Conservation (phyloP, 1,284 basidiomycete species). For the Melampsora occidentalis region DNA sequence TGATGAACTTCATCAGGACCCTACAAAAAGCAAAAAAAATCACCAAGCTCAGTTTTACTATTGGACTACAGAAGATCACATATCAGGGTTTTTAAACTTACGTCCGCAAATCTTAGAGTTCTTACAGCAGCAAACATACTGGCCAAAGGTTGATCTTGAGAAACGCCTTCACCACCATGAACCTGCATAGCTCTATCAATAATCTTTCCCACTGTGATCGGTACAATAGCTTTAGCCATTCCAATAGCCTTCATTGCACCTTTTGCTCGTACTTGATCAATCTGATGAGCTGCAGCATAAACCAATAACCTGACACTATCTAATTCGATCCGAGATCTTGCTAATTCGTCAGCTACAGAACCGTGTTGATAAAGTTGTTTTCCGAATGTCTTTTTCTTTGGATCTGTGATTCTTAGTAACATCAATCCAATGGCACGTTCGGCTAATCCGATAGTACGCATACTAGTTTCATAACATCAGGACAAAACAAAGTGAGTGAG, state of each 20-base stretch:
- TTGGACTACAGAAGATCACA: background rate
- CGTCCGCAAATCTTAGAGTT: constrained; percentile 85
- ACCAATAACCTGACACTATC: constrained; percentile 83
- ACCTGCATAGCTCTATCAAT: constrained; percentile 92
- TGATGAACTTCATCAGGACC: constrained; percentile 44
- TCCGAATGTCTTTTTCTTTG: constrained; percentile 84
- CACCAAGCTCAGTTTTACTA: background rate
- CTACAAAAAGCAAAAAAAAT: constrained; percentile 6
- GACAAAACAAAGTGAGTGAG: background rate
- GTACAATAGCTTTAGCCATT: constrained; percentile 92
- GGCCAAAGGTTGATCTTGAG: constrained; percentile 82
- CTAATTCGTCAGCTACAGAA: constrained; percentile 83
- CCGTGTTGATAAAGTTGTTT: constrained; percentile 88
- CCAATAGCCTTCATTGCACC: constrained; percentile 95
- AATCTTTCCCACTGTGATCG: constrained; percentile 77
- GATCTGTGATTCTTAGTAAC: constrained; percentile 87
- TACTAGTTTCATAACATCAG: constrained; percentile 54
- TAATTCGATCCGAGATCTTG: constrained; percentile 86
- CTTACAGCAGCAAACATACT: constrained; percentile 73
- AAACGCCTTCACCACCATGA: constrained; percentile 90
- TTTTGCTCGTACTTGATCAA: constrained; percentile 84
- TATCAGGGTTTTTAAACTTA: constrained; percentile 54
- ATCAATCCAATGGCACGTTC: constrained; percentile 80
- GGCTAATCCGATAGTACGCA: constrained; percentile 90
- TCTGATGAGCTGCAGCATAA: constrained; percentile 88